Percentiles rank a stretch among this genome's conserved stretches.
These are phyloP conservation scores for Dovyalis caffra DNA, from an alignment of 345 rosid genomes.

Conservation along the genomic window DNA sequence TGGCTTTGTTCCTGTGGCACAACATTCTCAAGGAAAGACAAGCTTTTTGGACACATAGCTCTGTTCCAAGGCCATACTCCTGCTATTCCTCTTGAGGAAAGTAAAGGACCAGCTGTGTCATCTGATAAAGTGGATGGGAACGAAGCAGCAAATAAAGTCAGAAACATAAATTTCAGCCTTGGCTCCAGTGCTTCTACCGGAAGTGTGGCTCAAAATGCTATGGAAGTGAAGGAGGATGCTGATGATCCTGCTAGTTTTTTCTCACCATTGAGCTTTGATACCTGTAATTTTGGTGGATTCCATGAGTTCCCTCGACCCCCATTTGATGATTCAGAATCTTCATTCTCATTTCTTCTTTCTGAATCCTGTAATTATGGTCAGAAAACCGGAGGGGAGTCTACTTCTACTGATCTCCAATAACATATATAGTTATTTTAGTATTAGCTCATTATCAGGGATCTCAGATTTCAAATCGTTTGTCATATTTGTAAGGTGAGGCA, in stretches of 20 bases:
- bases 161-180: slow-evolving; percentile 38
- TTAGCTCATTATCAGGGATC: slow-evolving; percentile 4
- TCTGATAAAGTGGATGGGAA: slow-evolving; percentile 42
- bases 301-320: slow-evolving; percentile 73
- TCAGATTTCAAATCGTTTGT: slow-evolving; percentile 13
- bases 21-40: slow-evolving; percentile 96
- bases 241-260: slow-evolving; percentile 56
- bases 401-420: slow-evolving; percentile 34
- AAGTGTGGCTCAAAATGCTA: slow-evolving; percentile 27
- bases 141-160: slow-evolving; percentile 36
- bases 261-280: slow-evolving; percentile 74
- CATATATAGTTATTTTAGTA: slow-evolving; percentile 7
- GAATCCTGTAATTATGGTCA: slow-evolving; percentile 63
- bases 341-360: slow-evolving; percentile 66
- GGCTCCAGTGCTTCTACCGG: slow-evolving; percentile 32
- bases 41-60: slow-evolving; percentile 90
- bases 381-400: slow-evolving; percentile 49
- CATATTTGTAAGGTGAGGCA: slow-evolving; percentile 20
- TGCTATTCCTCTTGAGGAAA: slow-evolving; percentile 77
- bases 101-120: slow-evolving; percentile 38
- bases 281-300: slow-evolving; percentile 76
- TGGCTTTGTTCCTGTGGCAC: slow-evolving; percentile 99
- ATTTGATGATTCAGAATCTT: slow-evolving; percentile 76
- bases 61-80: slow-evolving; percentile 99
- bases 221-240: slow-evolving; percentile 50